Evolutionary conservation across 257 asterid genomes (phyloP).

Genomic region (Gentiana dahurica): DNA sequence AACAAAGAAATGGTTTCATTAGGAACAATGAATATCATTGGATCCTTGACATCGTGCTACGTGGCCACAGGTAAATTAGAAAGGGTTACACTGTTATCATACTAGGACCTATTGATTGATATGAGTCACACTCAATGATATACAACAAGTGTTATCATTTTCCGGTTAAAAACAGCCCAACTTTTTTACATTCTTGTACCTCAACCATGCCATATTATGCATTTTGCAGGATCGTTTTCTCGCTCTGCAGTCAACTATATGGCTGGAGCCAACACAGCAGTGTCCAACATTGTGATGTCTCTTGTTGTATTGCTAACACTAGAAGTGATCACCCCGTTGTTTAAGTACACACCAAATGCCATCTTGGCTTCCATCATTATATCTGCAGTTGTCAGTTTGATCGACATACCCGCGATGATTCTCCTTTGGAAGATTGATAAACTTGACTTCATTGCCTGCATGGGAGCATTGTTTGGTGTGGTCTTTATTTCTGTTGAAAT

Average conservation of each 20-base stretch:
- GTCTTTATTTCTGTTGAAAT: conserved; percentile 52
- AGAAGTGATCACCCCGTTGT: conserved; percentile 51
- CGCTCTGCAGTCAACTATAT: conserved; percentile 42
- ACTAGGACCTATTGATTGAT: background rate
- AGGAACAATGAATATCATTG: conserved; percentile 63
- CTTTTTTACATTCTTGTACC: no score
- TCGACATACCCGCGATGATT: conserved; percentile 45
- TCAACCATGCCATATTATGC: background rate
- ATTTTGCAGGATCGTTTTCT: conserved; percentile 27
- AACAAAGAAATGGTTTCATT: conserved; percentile 78
- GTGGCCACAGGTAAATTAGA: conserved; percentile 52
- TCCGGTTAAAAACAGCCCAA: no score
- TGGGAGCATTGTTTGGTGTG: conserved; percentile 81
- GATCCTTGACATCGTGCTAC: conserved; percentile 69
- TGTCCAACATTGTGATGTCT: conserved; percentile 68
- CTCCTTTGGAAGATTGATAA: conserved; percentile 66
- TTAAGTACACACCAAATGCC: conserved; percentile 66
- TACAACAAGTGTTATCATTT: no score
- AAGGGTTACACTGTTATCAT: background rate
- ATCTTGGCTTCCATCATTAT: conserved; percentile 66
- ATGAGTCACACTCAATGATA: no score
- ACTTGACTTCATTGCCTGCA: conserved; percentile 63
- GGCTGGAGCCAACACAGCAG: conserved; percentile 69
- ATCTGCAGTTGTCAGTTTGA: conserved; percentile 47
- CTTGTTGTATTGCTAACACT: conserved; percentile 43